phyloP scores from a whole-genome alignment of 2,329 filamentous ascomycete species.

The Cercospora sojina region DNA sequence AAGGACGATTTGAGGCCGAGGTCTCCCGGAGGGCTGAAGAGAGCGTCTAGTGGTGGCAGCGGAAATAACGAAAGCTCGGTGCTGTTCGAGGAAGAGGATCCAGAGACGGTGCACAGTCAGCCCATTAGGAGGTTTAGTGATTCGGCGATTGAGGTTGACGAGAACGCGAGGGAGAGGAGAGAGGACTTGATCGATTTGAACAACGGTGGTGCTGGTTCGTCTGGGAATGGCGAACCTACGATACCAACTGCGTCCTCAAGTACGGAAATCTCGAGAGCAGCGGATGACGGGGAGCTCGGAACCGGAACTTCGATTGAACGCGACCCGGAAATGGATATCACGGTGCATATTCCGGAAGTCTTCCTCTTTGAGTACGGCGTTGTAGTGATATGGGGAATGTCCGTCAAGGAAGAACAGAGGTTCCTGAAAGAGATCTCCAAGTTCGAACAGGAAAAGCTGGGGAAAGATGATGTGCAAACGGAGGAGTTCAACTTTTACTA shows the following conservation, averaged over 20 bases:
- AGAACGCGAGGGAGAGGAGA: constrained; percentile 41
- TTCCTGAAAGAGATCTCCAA: constrained; percentile 93
- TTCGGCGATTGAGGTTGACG: constrained; percentile 67
- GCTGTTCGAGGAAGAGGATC: constrained; percentile 24
- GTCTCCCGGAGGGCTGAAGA: constrained; percentile 28
- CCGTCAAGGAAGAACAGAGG: constrained; percentile 78
- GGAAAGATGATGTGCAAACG: constrained; percentile 84
- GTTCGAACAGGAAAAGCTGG: constrained; percentile 88
- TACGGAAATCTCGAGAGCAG: constrained; percentile 15
- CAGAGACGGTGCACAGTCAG: constrained; percentile 34
- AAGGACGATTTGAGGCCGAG: constrained; percentile 37
- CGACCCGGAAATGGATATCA: constrained; percentile 75
- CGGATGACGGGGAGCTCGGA: constrained; percentile 16
- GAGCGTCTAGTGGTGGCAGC: constrained; percentile 17
- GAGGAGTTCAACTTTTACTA: constrained; percentile 99
- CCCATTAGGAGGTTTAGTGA: constrained; percentile 68
- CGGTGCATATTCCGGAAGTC: constrained; percentile 87
- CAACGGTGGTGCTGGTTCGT: constrained; percentile 15
- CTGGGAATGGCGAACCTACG: constrained; percentile 16
- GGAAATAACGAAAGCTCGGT: constrained; percentile 7
- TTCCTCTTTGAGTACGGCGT: constrained; percentile 98
- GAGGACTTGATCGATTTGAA: constrained; percentile 40
- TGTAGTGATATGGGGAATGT: constrained; percentile 98
- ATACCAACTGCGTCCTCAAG: constrained; percentile 22
- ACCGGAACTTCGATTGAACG: constrained; percentile 18